Conservation (phyloP, 805 yeast genomes). For the Ogataea henricii region DNA sequence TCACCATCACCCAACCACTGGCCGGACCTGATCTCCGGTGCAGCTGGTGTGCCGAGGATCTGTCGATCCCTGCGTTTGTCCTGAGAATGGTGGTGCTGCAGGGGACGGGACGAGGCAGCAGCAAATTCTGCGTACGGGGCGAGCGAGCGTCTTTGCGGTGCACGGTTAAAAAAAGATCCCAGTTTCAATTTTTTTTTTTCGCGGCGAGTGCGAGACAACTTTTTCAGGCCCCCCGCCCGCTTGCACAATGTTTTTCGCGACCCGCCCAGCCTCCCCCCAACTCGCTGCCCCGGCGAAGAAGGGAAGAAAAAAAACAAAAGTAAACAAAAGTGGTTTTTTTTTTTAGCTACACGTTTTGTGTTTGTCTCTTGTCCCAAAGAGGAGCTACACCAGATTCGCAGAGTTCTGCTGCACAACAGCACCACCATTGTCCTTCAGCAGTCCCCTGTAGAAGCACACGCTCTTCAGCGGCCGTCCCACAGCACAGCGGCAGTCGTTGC, state of each 20-base stretch:
- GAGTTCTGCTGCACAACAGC: not conserved
- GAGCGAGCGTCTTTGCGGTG: not conserved
- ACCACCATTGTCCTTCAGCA: not conserved
- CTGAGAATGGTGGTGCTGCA: not conserved
- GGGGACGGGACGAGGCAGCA: not conserved
- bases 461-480: not conserved
- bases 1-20: not conserved
- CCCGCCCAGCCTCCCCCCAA: not conserved
- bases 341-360: slow-evolving; percentile 8
- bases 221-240: not conserved
- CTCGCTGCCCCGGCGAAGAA: slow-evolving; percentile 4
- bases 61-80: not conserved
- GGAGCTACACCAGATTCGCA: not conserved
- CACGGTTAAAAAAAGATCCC: not conserved
- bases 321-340: slow-evolving; percentile 1
- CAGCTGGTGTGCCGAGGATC: not conserved
- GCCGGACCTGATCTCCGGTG: not conserved
- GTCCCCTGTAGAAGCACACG: not conserved
- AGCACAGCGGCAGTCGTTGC: not conserved
- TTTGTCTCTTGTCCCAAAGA: not conserved
- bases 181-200: not conserved
- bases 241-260: not conserved
- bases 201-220: not conserved
- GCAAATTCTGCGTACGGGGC: not conserved
- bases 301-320: slow-evolving; percentile 1